These are phyloP conservation scores for Candida manassasensis DNA, from an alignment of 805 yeast species.

Conservation along the genomic window DNA sequence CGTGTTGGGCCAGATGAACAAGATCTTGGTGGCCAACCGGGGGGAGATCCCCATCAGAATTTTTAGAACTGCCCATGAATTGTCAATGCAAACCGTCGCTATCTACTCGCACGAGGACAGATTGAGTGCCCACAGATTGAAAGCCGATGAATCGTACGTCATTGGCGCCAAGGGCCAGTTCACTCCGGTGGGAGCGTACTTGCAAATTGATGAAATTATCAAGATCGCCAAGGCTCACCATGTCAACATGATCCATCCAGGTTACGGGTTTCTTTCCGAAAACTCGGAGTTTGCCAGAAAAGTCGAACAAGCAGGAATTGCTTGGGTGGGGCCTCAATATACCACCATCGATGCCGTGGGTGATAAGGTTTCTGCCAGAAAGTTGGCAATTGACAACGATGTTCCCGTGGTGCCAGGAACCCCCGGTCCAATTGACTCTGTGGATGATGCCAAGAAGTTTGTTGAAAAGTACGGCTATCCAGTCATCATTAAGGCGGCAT, in stretches of 20 bases:
- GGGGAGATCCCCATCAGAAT: conserved; percentile 86
- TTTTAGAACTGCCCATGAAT: conserved; percentile 95
- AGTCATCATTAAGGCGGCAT: conserved; percentile 96
- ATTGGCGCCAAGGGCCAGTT: conserved; percentile 86
- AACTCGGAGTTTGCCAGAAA: conserved; percentile 91
- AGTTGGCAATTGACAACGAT: conserved; percentile 68
- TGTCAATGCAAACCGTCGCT: conserved; percentile 95
- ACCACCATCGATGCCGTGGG: conserved; percentile 90
- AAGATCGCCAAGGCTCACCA: conserved; percentile 49
- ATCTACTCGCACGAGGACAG: conserved; percentile 95
- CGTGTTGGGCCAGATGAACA: conserved; percentile 44
- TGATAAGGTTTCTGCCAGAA: conserved; percentile 94
- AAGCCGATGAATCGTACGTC: conserved; percentile 90
- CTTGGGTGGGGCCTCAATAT: conserved; percentile 93
- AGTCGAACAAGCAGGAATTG: conserved; percentile 85
- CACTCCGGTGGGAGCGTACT: conserved; percentile 93
- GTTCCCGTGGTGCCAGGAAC: conserved; percentile 98
- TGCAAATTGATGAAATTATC: conserved; percentile 92
- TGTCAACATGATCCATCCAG: conserved; percentile 89
- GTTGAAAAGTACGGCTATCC: conserved; percentile 88
- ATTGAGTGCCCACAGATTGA: conserved; percentile 88
- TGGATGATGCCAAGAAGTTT: conserved; percentile 73
- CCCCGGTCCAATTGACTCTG: conserved; percentile 87
- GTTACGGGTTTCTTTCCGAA: conserved; percentile 62
- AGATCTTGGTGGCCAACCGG: conserved; percentile 76